These are phyloP conservation scores for Glebionis coronaria DNA, from an alignment of 129 eudicot species.

Conservation along the genomic window DNA sequence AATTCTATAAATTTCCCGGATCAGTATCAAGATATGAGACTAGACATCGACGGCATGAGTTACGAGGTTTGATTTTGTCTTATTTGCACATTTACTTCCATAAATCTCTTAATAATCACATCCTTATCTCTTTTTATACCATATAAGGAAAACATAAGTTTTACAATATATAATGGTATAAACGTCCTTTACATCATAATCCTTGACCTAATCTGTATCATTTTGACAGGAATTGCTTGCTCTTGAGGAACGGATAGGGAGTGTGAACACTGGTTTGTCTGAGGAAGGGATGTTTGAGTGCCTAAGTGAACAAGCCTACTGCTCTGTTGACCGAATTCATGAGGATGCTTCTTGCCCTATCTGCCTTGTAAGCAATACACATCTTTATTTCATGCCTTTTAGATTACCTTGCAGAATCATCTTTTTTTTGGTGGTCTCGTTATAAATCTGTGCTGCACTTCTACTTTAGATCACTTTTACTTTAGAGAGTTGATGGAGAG, in stretches of 20 bases:
- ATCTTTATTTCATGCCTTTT: background rate
- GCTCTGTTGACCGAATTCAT: slow-evolving; percentile 10
- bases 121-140: background rate
- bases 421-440: background rate
- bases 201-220: slow-evolving; percentile 1
- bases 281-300: slow-evolving; percentile 36
- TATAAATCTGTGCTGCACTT: background rate
- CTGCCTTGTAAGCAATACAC: slow-evolving; percentile 38
- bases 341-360: slow-evolving; percentile 30
- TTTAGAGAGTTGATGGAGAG: no score
- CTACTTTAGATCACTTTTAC: no score
- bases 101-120: background rate
- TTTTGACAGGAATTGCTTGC: slow-evolving; percentile 43
- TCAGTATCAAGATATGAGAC: slow-evolving; percentile 49
- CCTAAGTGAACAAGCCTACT: slow-evolving; percentile 24
- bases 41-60: slow-evolving; percentile 46
- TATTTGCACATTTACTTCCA: background rate
- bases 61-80: slow-evolving; percentile 37
- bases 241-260: slow-evolving; percentile 45
- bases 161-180: background rate
- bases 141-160: background rate
- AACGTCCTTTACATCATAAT: background rate
- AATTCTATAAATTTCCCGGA: slow-evolving; percentile 28
- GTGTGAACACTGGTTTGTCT: slow-evolving; percentile 44
- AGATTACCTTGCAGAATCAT: background rate